Evolutionary conservation across 1,139 yeast species (phyloP).

Genomic region (Pichia inconspicua): DNA sequence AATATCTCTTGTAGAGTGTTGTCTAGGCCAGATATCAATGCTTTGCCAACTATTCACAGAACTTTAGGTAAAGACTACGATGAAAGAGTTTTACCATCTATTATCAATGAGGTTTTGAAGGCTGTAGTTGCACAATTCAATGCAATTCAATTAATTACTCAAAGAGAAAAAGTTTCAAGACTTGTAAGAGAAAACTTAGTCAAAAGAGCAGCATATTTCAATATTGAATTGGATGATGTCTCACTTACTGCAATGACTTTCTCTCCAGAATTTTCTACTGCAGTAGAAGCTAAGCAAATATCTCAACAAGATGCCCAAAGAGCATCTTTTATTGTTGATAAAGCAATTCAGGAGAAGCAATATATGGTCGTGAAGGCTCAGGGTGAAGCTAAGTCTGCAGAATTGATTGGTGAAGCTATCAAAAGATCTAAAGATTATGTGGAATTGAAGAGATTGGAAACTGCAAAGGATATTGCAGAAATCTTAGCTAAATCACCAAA

Average conservation of each 20-base stretch:
- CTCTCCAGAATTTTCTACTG: slow-evolving; percentile 94
- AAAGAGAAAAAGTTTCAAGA: slow-evolving; percentile 91
- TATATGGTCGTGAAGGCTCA: slow-evolving; percentile 93
- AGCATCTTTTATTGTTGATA: slow-evolving; percentile 94
- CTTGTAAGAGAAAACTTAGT: slow-evolving; percentile 85
- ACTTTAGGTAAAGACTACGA: slow-evolving; percentile 93
- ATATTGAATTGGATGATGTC: slow-evolving; percentile 85
- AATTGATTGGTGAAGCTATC: slow-evolving; percentile 97
- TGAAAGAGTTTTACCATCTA: slow-evolving; percentile 92
- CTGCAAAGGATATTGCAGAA: slow-evolving; percentile 91
- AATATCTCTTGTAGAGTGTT: slow-evolving; percentile 96
- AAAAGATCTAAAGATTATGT: slow-evolving; percentile 93
- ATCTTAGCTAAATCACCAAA: slow-evolving; percentile 84
- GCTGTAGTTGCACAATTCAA: slow-evolving; percentile 97
- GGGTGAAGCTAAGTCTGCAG: slow-evolving; percentile 98
- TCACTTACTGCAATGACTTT: slow-evolving; percentile 94
- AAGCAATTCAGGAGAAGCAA: slow-evolving; percentile 96
- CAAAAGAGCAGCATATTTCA: slow-evolving; percentile 87
- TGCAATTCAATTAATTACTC: slow-evolving; percentile 95
- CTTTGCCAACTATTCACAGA: slow-evolving; percentile 79
- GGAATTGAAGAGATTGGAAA: slow-evolving; percentile 91
- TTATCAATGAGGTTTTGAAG: slow-evolving; percentile 93
- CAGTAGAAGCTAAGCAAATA: slow-evolving; percentile 97
- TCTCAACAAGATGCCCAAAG: slow-evolving; percentile 99
- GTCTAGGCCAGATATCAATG: slow-evolving; percentile 74